Conservation (phyloP, 257 asterid genomes). For the Solanum boliviense region DNA sequence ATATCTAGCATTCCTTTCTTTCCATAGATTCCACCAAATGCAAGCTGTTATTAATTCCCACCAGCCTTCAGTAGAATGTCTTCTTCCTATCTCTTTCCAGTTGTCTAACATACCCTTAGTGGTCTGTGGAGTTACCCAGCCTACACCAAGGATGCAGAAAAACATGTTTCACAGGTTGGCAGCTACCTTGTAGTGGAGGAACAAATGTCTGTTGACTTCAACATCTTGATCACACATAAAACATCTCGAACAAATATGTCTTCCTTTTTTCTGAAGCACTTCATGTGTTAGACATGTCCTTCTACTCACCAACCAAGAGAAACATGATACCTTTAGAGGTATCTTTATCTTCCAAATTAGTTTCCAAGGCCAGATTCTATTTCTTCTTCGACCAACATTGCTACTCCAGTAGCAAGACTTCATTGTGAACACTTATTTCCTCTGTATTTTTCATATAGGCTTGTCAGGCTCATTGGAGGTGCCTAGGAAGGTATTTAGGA, state of each 20-base stretch:
- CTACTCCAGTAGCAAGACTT: not conserved
- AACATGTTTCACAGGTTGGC: not conserved
- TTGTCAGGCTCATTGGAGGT: not conserved
- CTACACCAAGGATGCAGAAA: not conserved
- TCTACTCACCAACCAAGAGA: not conserved
- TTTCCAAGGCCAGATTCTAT: not conserved
- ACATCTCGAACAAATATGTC: not conserved
- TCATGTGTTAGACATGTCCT: not conserved
- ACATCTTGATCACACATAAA: not conserved
- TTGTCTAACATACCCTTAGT: not conserved
- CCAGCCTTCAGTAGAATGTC: not conserved
- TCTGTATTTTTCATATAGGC: not conserved
- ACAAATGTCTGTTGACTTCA: not conserved
- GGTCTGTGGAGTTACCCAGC: not conserved
- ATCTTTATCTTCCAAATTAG: not conserved
- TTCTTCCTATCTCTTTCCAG: not conserved
- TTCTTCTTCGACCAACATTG: not conserved
- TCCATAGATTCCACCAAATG: not conserved
- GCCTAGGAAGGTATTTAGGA: not conserved
- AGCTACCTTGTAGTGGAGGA: not conserved
- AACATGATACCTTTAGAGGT: not conserved
- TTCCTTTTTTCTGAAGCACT: not conserved
- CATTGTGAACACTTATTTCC: not conserved
- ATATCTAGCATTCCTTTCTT: not conserved
- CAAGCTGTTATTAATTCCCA: not conserved